Evolutionary conservation across 2,329 filamentous ascomycete species (phyloP).

Genomic region (Penicillium sp.): DNA sequence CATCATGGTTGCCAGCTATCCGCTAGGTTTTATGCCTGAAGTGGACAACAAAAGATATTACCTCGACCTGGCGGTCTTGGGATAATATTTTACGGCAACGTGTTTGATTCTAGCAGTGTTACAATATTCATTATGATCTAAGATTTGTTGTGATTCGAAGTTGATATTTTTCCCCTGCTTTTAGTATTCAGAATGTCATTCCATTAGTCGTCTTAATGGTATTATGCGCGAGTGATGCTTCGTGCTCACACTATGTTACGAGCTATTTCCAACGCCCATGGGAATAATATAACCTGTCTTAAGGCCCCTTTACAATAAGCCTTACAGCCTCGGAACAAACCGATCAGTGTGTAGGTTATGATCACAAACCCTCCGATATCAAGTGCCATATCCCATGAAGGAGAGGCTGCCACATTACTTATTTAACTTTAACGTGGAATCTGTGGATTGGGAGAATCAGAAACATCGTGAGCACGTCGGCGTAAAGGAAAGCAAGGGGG

Average conservation of each 20-base stretch:
- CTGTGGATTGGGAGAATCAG: background rate
- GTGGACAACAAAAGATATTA: constrained; percentile 10
- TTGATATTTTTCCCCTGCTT: background rate
- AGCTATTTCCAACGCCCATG: background rate
- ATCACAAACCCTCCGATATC: background rate
- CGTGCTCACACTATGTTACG: background rate
- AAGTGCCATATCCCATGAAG: background rate
- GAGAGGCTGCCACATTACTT: background rate
- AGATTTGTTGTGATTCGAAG: background rate
- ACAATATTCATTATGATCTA: background rate
- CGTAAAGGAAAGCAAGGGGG: background rate
- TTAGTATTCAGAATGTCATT: background rate
- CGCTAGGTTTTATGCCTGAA: constrained; percentile 1
- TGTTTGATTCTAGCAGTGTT: no score
- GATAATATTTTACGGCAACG: constrained; percentile 19
- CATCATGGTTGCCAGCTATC: constrained; percentile 8
- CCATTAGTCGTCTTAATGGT: background rate
- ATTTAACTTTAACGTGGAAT: background rate
- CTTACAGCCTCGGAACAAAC: background rate
- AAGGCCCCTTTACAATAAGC: background rate
- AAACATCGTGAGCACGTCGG: background rate
- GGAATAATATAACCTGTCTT: background rate
- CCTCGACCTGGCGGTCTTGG: constrained; percentile 5
- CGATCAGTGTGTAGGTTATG: background rate
- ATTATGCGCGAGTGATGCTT: background rate